A percentile compares a stretch with the other conserved stretches of the same genome.
These are phyloP conservation scores for Pezicula neosporulosa DNA, from an alignment of 2,329 filamentous ascomycete species.

Conservation along the genomic window DNA sequence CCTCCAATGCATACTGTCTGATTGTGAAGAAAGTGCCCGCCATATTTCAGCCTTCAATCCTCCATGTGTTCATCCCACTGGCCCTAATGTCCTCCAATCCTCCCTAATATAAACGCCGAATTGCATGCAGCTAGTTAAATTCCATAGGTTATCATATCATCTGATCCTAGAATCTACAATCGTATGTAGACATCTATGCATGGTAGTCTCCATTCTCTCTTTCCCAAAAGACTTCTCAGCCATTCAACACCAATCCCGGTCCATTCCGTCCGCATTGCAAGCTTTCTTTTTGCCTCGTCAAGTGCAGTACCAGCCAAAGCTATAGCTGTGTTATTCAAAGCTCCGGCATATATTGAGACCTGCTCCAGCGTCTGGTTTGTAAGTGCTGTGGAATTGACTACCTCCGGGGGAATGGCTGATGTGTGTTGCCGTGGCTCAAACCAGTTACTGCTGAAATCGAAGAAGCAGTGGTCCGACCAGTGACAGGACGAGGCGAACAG, in stretches of 20 bases:
- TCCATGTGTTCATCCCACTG: too few relatives aligned
- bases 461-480: constrained; percentile 88
- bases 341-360: constrained; percentile 27
- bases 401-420: constrained; percentile 14
- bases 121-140: too few relatives aligned
- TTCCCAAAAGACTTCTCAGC: constrained; percentile 76
- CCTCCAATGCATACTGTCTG: too few relatives aligned
- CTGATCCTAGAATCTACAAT: too few relatives aligned
- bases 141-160: too few relatives aligned
- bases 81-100: too few relatives aligned
- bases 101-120: too few relatives aligned
- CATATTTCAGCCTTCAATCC: too few relatives aligned
- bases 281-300: constrained; percentile 50
- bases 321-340: constrained; percentile 66
- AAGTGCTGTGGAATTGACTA: constrained; percentile 19
- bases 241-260: constrained; percentile 80
- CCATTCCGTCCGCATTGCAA: constrained; percentile 59
- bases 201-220: constrained; percentile 84
- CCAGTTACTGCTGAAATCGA: constrained; percentile 89
- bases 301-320: constrained; percentile 65
- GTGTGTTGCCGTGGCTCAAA: constrained; percentile 67
- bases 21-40: too few relatives aligned
- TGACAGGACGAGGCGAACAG: constrained; percentile 90
- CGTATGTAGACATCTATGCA: constrained; percentile 69
- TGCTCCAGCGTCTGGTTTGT: constrained; percentile 30